Percentiles rank a stretch among this genome's conserved stretches.
These are phyloP conservation scores for Amorphotheca resinae DNA, from an alignment of 495 filamentous ascomycete species.

Conservation along the genomic window DNA sequence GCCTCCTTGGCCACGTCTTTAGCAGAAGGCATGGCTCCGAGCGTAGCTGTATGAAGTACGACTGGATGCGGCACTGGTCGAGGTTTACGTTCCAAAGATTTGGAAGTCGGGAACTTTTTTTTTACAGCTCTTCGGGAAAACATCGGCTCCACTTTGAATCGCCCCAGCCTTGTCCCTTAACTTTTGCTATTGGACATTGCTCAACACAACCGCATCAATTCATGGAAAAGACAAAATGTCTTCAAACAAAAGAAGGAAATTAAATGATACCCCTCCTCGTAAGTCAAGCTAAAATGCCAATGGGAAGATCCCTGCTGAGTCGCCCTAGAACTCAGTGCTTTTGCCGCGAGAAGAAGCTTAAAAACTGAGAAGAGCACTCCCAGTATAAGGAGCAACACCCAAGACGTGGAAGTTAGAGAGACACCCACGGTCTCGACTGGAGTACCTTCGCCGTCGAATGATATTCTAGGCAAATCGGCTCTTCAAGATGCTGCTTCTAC, in stretches of 20 bases:
- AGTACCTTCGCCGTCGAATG: not conserved
- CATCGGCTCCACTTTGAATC: constrained; percentile 3
- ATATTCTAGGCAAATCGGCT: not conserved
- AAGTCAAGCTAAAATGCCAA: constrained; percentile 13
- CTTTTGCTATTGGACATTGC: too few relatives aligned
- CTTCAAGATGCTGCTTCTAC: not conserved
- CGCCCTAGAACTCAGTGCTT: constrained; percentile 33
- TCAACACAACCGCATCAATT: not conserved
- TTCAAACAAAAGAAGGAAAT: constrained; percentile 30
- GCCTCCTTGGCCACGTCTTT: constrained; percentile 8
- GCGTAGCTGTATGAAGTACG: not conserved
- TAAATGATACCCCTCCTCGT: constrained; percentile 27
- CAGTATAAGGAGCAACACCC: not conserved
- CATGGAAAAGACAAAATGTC: constrained; percentile 23
- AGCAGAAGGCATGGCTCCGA: constrained; percentile 11
- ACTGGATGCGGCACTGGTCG: not conserved
- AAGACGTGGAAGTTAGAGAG: not conserved
- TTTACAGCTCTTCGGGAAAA: constrained; percentile 4
- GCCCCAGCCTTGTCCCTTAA: constrained; percentile 3
- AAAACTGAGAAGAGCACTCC: not conserved
- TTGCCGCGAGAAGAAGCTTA: constrained; percentile 35
- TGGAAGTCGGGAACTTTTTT: constrained; percentile 12
- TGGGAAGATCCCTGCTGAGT: constrained; percentile 1
- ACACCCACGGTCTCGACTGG: not conserved
- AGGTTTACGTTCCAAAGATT: not conserved